These are phyloP conservation scores for Gastrolobium villosum DNA, from an alignment of 306 rosid genomes.

Conservation along the genomic window DNA sequence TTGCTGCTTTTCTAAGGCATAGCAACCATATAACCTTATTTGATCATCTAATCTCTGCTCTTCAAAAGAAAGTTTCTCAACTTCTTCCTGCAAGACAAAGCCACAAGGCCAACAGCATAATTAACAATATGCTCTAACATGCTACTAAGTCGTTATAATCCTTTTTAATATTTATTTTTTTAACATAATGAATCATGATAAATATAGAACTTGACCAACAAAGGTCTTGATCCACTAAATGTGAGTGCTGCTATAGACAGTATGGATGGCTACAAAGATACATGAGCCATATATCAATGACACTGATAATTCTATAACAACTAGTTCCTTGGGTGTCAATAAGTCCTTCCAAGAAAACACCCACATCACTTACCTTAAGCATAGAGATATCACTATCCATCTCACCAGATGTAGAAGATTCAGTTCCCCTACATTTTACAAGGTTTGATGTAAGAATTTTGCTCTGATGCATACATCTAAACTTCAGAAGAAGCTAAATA, in stretches of 20 bases:
- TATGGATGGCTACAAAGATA: constrained; percentile 15
- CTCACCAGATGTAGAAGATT: constrained; percentile 76
- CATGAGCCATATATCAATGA: constrained; percentile 24
- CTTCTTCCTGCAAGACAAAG: constrained; percentile 84
- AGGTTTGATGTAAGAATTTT: constrained; percentile 51
- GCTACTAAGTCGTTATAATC: constrained; percentile 32
- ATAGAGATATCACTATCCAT: constrained; percentile 72
- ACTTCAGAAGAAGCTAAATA: constrained; percentile 36
- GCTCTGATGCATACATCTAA: constrained; percentile 37
- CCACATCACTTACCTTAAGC: constrained; percentile 66
- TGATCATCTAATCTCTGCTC: constrained; percentile 84
- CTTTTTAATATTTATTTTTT: constrained; percentile 4
- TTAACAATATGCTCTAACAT: constrained; percentile 31
- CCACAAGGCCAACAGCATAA: constrained; percentile 47
- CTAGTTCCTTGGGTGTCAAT: constrained; percentile 29
- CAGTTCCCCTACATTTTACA: constrained; percentile 79
- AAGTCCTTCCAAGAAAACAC: constrained; percentile 34
- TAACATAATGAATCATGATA: constrained; percentile 20
- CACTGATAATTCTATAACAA: constrained; percentile 32
- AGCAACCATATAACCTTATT: constrained; percentile 72
- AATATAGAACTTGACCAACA: constrained; percentile 35
- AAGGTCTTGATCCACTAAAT: constrained; percentile 20
- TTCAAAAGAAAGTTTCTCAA: constrained; percentile 78
- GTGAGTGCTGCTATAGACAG: constrained; percentile 12
- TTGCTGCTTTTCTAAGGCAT: constrained; percentile 35